Evolutionary conservation across 306 rosid species (phyloP), one percentile per base, ranked within the genome.

Genomic region (Lablab purpureus): DNA sequence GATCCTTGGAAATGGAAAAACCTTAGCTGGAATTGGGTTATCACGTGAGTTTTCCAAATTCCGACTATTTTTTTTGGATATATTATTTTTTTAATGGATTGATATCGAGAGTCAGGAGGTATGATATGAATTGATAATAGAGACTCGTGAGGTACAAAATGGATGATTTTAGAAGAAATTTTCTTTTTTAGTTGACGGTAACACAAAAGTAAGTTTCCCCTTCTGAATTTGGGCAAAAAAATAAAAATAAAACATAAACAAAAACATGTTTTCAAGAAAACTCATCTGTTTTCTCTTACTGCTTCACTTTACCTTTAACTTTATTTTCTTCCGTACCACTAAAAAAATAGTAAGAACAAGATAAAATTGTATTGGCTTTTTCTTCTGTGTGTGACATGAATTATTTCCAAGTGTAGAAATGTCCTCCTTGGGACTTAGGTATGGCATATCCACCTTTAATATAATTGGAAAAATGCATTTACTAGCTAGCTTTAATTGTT

Each of bases 1-100:
- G 76, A 80, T 45, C n/a, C 99, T 96, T 43, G 99, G 97, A 73
- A 96, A 96, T 89, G 94, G 99, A 84, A 96, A 91, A 82, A 67
- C 88, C 59, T 81, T 96, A 87, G 89, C 99, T 60, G 99, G 99
- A 82, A 18, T 90, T 80, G 98, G 99, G 76, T 79, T 96, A 73
- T 96, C 99, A 74, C 99, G 99, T 96, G 83, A 90, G 98, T 88
- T 80, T 80, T 83, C 68, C 51, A 34, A 73, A 58, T 46, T 74
- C 21, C n/a, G 11, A 6, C 79, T 28, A 47, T 71, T 56, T 34
- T 34, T 78, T 51, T 46, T 5, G 10, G 50, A 80, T 76, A 63
- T 23, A 27, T 23, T 25, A 36, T 52, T 40, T 45, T 56, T 56
- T 54, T 64, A 25, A n/a, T 66, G 65, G 34, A 54, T 64, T 45